phyloP scores from a whole-genome alignment of 1,284 basidiomycete species.

The Phylloporus sp. region DNA sequence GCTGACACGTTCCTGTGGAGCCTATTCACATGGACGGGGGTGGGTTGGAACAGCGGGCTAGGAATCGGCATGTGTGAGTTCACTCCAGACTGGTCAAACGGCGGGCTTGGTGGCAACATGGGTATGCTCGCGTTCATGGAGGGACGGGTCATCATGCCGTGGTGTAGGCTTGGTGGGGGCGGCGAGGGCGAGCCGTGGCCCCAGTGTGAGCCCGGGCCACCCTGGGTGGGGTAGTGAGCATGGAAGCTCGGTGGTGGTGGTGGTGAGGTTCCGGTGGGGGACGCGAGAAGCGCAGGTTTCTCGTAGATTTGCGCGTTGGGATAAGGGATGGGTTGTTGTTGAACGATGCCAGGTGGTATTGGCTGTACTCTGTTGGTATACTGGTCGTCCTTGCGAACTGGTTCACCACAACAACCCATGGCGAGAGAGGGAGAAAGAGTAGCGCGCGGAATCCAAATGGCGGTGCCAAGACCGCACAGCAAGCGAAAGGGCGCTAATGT shows the following conservation, averaged over 20 bases:
- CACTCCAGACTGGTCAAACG: conserved; percentile 8
- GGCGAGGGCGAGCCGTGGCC: conserved; percentile 38
- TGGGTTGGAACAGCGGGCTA: conserved; percentile 38
- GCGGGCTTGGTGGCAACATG: not conserved
- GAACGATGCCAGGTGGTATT: conserved; percentile 37
- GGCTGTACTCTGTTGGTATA: conserved; percentile 37
- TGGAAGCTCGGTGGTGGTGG: conserved; percentile 30
- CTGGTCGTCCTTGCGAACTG: conserved; percentile 38
- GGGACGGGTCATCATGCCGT: not conserved
- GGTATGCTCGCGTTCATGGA: not conserved
- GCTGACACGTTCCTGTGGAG: conserved; percentile 32
- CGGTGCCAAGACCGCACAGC: conserved; percentile 7
- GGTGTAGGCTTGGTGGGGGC: conserved; percentile 23
- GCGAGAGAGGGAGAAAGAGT: conserved; percentile 12
- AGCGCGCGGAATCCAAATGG: conserved; percentile 15
- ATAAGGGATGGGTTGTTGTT: conserved; percentile 55
- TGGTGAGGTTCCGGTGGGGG: conserved; percentile 31
- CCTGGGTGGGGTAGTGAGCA: conserved; percentile 12
- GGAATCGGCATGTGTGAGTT: not conserved
- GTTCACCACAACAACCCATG: conserved; percentile 66
- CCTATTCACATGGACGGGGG: conserved; percentile 39
- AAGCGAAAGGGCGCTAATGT: conserved; percentile 10
- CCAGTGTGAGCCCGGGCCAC: conserved; percentile 33
- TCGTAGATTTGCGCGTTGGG: conserved; percentile 34
- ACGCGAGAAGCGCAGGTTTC: conserved; percentile 23